Percentiles rank a stretch among this genome's conserved stretches.
Conservation (phyloP, 805 yeast genomes). For the Kluyveromyces lactis region DNA sequence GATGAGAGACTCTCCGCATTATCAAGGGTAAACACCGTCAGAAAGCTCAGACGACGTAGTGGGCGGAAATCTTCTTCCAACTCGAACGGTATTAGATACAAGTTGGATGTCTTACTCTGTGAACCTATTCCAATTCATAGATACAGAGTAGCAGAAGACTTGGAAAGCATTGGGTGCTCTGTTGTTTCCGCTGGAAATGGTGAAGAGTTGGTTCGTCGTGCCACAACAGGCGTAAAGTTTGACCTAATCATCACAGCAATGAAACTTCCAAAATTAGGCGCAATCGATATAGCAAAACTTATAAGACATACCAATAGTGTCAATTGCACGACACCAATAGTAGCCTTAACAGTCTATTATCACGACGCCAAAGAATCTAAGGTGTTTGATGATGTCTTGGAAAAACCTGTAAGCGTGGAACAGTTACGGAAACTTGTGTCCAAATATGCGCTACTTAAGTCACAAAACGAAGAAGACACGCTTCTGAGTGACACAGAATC, state of each 20-base stretch:
- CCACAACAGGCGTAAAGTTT: constrained; percentile 75
- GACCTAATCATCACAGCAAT: constrained; percentile 77
- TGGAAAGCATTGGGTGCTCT: constrained; percentile 67
- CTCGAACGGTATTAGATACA: constrained; percentile 15
- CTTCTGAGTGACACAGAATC: constrained; percentile 26
- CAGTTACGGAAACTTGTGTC: constrained; percentile 22
- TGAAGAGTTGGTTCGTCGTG: constrained; percentile 72
- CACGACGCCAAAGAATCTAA: constrained; percentile 52
- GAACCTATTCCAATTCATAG: constrained; percentile 82
- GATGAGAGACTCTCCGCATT: constrained; percentile 20
- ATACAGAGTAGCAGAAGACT: constrained; percentile 51
- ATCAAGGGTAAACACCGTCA: constrained; percentile 20
- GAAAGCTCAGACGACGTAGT: constrained; percentile 22
- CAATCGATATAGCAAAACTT: constrained; percentile 68
- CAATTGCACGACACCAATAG: constrained; percentile 70
- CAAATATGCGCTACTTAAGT: constrained; percentile 25
- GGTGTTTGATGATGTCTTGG: constrained; percentile 59
- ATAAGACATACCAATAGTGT: constrained; percentile 66
- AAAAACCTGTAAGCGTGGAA: constrained; percentile 48
- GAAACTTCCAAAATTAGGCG: constrained; percentile 56
- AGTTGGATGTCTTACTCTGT: constrained; percentile 66
- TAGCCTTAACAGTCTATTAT: constrained; percentile 65
- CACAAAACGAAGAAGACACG: constrained; percentile 26
- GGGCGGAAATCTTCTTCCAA: constrained; percentile 20
- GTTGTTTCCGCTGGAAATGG: constrained; percentile 73